Base-by-base conservation (phyloP, 768 basidiomycete genomes). In the Tricholoma sp. region DNA sequence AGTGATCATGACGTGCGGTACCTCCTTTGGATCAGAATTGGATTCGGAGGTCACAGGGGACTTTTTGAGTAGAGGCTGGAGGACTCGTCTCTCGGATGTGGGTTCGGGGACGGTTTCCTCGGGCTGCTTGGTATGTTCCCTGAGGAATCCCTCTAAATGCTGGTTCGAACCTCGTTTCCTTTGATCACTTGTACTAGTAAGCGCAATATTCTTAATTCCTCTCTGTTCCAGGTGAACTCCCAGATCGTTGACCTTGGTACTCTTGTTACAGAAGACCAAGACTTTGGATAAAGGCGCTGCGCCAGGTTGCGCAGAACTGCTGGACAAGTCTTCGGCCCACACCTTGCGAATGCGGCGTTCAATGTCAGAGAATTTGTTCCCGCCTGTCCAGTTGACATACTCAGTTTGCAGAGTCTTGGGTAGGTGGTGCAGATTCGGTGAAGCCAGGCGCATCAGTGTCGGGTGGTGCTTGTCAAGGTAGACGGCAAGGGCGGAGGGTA, bases 261-360 rank as follows among this genome's bases (percentile, higher is more conserved):
- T 81, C 66, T 83, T 85, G 72, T 96, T 97, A 66, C 87, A 88
- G 67, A 97, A 96, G 9, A 97, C 74, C 48, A 97, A 74, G 12
- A 94, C 72, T 67, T 89, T 91, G 49, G 84, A 84, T 52, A 85
- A 74, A 24, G 66, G 63, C 57, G 13, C 61, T 55, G 20, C 59
- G 29, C 66, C 52, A 50, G 58, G 8, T 17, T 49, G 47, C 8
- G n/a, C 28, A 49, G 63, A 24, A 57, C 62, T 33, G 28, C 58
- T 29, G 15, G 68, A 65, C 3, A 82, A 75, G 61, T 91, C 89
- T 32, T 83, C 82, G 1, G 83, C 81, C 86, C 93, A 94, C 20
- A 94, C 83, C 15, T 78, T 70, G 29, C 85, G 79, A 36, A 95
- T 75, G 28, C 88, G 84, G 41, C 79, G 81, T 60, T 89, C 88